Percentiles rank a stretch among this genome's conserved stretches.
These are phyloP conservation scores for Eustoma russellianum DNA, from an alignment of 257 asterid species.

Conservation along the genomic window DNA sequence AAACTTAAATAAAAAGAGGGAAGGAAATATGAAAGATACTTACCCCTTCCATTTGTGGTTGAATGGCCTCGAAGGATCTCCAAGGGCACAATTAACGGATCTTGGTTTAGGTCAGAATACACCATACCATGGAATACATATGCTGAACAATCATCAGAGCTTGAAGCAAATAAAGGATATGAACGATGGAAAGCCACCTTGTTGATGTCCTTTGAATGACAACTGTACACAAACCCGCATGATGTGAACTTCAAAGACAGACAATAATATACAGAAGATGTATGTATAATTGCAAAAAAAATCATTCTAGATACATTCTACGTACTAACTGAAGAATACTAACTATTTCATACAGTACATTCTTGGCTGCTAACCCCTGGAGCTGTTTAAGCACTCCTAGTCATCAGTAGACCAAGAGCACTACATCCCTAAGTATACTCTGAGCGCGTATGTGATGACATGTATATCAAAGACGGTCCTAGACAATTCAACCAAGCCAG, in stretches of 20 bases:
- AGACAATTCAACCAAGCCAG: neutral
- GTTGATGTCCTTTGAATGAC: slow-evolving; percentile 74
- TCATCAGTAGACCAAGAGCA: too few relatives aligned
- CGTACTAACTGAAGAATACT: too few relatives aligned
- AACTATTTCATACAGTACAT: too few relatives aligned
- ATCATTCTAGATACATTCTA: too few relatives aligned
- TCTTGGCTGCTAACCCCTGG: too few relatives aligned
- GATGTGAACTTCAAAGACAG: neutral
- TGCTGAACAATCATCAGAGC: slow-evolving; percentile 91
- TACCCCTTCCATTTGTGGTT: slow-evolving; percentile 73
- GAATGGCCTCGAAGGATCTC: slow-evolving; percentile 89
- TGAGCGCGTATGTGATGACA: too few relatives aligned
- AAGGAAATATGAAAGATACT: neutral
- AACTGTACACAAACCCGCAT: slow-evolving; percentile 33
- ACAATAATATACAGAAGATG: too few relatives aligned
- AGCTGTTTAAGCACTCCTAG: too few relatives aligned
- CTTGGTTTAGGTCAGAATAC: slow-evolving; percentile 82
- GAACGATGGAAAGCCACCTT: slow-evolving; percentile 78
- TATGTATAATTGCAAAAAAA: too few relatives aligned
- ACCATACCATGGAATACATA: slow-evolving; percentile 90
- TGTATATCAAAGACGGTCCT: too few relatives aligned
- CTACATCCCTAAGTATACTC: too few relatives aligned
- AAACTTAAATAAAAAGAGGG: neutral
- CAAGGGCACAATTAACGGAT: slow-evolving; percentile 80
- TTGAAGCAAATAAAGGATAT: slow-evolving; percentile 81